A percentile compares a stretch with the other conserved stretches of the same genome.
Evolutionary conservation across 1,284 basidiomycete species (phyloP).

Genomic region (Cryptococcus sp.): DNA sequence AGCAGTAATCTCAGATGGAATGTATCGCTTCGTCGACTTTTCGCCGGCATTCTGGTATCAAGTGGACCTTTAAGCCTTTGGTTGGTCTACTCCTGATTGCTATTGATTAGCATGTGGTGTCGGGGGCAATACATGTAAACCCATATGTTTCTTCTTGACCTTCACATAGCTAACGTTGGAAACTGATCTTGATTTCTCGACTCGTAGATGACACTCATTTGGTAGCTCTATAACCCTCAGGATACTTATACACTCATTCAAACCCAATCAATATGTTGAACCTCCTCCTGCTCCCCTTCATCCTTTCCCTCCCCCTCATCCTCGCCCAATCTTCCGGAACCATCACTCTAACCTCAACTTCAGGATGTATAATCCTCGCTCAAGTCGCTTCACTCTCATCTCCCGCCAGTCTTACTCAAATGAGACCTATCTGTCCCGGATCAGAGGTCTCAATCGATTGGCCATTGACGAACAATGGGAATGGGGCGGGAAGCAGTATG

Average conservation of each 20-base stretch:
- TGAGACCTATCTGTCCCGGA: conserved; percentile 16
- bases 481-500: conserved; percentile 20
- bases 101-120: too few species aligned
- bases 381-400: conserved; percentile 19
- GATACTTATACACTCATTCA: neutral
- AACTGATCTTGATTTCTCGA: too few species aligned
- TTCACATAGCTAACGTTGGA: too few species aligned
- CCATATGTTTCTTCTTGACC: too few species aligned
- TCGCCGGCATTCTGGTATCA: too few species aligned
- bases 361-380: conserved; percentile 20
- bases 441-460: conserved; percentile 9
- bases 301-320: neutral
- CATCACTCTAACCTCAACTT: conserved; percentile 8
- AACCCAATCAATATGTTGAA: neutral
- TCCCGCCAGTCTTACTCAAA: conserved; percentile 16
- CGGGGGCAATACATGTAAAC: too few species aligned
- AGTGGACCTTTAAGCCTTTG: too few species aligned
- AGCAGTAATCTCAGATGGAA: too few species aligned
- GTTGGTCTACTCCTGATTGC: too few species aligned
- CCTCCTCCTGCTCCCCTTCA: neutral
- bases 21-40: too few species aligned
- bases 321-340: conserved; percentile 18
- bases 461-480: conserved; percentile 15
- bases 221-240: neutral
- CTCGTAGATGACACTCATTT: too few species aligned